Evolutionary conservation across 176 grass and related monocot species (phyloP).

Genomic region (barley (Hordeum vulgare)): DNA sequence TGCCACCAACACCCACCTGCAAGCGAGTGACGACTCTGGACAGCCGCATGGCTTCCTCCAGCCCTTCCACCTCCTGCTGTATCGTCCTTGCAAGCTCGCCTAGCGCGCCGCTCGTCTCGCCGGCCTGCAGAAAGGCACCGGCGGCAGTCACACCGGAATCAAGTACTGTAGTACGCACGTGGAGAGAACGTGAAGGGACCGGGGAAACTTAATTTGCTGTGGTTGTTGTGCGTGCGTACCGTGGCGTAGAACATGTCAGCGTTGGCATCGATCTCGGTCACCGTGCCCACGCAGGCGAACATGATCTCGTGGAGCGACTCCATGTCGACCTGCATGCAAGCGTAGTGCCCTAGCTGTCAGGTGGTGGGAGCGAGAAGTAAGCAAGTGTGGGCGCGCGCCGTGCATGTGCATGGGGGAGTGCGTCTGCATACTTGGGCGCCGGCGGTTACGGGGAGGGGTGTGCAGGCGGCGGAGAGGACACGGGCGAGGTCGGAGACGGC

Average conservation of each 20-base stretch:
- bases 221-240: constrained; percentile 19
- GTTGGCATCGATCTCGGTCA: constrained; percentile 51
- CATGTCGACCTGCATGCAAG: constrained; percentile 39
- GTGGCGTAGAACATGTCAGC: constrained; percentile 43
- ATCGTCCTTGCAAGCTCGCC: constrained; percentile 46
- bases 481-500: constrained; percentile 40
- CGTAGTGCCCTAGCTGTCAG: background rate
- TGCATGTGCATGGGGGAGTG: background rate
- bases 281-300: constrained; percentile 34
- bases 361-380: background rate
- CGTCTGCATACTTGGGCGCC: constrained; percentile 46
- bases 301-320: constrained; percentile 36
- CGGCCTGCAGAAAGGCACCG: constrained; percentile 31
- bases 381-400: background rate
- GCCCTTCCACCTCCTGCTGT: constrained; percentile 57
- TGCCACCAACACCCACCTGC: constrained; percentile 41
- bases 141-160: background rate
- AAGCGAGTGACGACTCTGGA: constrained; percentile 39
- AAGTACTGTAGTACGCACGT: background rate
- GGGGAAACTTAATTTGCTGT: background rate
- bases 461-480: constrained; percentile 50
- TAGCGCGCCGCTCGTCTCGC: constrained; percentile 28
- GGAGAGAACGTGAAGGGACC: background rate
- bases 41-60: constrained; percentile 62
- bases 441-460: constrained; percentile 48